Conservation (phyloP, 164 flowering plant genomes). For the Liriodendron chinense region DNA sequence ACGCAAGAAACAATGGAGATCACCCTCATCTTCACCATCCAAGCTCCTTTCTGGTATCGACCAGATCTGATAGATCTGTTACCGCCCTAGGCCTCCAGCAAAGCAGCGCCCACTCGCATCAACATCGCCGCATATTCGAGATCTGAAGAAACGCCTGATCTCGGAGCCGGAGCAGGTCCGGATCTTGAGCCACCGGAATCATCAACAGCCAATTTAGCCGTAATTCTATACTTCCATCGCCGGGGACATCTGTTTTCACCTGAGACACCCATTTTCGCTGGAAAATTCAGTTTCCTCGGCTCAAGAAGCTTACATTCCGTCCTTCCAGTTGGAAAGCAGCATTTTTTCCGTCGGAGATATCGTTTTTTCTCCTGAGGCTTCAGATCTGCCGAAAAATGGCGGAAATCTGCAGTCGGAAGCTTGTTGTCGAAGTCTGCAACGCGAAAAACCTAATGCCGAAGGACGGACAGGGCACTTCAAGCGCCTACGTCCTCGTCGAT, state of each 20-base stretch:
- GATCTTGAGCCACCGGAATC: no score
- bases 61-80: no score
- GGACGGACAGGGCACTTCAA: conserved; percentile 94
- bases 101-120: no score
- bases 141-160: no score
- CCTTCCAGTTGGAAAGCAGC: neutral
- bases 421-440: conserved; percentile 65
- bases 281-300: neutral
- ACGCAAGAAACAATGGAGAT: no score
- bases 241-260: neutral
- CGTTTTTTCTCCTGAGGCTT: neutral
- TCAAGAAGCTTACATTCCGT: neutral
- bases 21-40: no score
- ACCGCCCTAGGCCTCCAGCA: no score
- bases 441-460: conserved; percentile 93
- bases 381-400: conserved; percentile 26
- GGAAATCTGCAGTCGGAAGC: conserved; percentile 41
- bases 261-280: neutral
- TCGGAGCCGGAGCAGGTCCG: no score
- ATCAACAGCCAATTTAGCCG: no score
- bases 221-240: no score
- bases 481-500: conserved; percentile 78
- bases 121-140: no score
- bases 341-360: neutral
- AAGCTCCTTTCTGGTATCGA: no score